Evolutionary conservation across 768 basidiomycete genomes (phyloP), one percentile per base, ranked within the genome.

Genomic region (Jaapia argillacea): DNA sequence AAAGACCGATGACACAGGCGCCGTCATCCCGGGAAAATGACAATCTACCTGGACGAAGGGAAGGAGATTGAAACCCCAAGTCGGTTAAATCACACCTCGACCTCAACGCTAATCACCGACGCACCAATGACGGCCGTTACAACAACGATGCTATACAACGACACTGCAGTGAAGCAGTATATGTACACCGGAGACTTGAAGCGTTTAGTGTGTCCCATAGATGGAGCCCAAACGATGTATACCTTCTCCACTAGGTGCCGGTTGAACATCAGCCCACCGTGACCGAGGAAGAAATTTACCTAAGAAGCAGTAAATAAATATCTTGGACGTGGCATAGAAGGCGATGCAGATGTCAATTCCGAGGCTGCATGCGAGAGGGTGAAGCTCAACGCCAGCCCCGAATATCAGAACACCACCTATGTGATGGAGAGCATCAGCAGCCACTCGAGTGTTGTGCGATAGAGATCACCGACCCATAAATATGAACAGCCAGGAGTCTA

Each of bases 241-340:
- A 71, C 67, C 36, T 67, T 67, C 50, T 72, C 70, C 18, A 66
- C 69, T 71, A 22, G 25, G 44, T 37, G 42, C 16, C 3, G 4
- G 25, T 26, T 6, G 36, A 18, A 24, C 35, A n/a, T 14, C 21
- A 26, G 6, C 18, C 31, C 24, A 28, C 41, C 36, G n/a, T 42
- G 10, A 23, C n/a, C 52, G 16, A 16, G 16, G 31, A 37, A 52
- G 43, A 33, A 36, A 41, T 43, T 40, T 42, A 58, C 63, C 61
- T 21, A 74, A 61, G 49, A 72, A 74, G 4, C 62, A 55, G 48
- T 74, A 75, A 4, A 74, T 67, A 31, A 73, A 61, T n/a, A n/a
- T n/a, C n/a, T n/a, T n/a, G n/a, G n/a, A n/a, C n/a, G n/a, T n/a
- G n/a, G n/a, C n/a, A n/a, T 5, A 71, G 45, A 69, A 56, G 2